A percentile compares a stretch with the other conserved stretches of the same genome.
Evolutionary conservation across 306 rosid genomes (phyloP).

Genomic region (Lablab purpureus): DNA sequence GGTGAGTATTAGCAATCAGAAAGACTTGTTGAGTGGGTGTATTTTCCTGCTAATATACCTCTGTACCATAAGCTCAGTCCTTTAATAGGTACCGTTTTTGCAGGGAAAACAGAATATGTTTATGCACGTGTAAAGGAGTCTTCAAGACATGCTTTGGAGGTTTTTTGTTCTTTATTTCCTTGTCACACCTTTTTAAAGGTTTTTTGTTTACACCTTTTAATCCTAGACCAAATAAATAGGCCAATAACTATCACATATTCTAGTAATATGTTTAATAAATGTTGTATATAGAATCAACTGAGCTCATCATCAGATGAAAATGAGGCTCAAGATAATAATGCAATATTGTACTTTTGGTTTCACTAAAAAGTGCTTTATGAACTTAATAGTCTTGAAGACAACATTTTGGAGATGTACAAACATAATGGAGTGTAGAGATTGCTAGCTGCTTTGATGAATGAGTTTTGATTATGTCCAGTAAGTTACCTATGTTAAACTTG

Average conservation of each 20-base stretch:
- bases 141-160: constrained; percentile 83
- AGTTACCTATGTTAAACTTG: constrained; percentile 5
- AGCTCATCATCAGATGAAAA: constrained; percentile 9
- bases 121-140: constrained; percentile 79
- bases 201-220: constrained; percentile 13
- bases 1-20: constrained; percentile 65
- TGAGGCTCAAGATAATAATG: neutral
- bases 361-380: neutral
- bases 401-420: neutral
- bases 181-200: constrained; percentile 29
- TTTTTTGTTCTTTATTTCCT: constrained; percentile 41
- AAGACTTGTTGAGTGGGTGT: constrained; percentile 17
- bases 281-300: constrained; percentile 18
- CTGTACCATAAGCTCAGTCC: constrained; percentile 15
- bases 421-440: neutral
- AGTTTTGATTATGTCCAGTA: constrained; percentile 13
- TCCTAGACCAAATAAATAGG: constrained; percentile 22
- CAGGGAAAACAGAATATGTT: constrained; percentile 93
- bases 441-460: constrained; percentile 6
- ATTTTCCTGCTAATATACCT: constrained; percentile 12
- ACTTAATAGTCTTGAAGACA: constrained; percentile 4
- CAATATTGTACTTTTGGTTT: constrained; percentile 11
- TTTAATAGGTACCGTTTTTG: constrained; percentile 40
- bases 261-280: constrained; percentile 13
- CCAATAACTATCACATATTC: constrained; percentile 22